phyloP scores from a whole-genome alignment of 2,329 filamentous ascomycete species.

The Fusarium armeniacum region DNA sequence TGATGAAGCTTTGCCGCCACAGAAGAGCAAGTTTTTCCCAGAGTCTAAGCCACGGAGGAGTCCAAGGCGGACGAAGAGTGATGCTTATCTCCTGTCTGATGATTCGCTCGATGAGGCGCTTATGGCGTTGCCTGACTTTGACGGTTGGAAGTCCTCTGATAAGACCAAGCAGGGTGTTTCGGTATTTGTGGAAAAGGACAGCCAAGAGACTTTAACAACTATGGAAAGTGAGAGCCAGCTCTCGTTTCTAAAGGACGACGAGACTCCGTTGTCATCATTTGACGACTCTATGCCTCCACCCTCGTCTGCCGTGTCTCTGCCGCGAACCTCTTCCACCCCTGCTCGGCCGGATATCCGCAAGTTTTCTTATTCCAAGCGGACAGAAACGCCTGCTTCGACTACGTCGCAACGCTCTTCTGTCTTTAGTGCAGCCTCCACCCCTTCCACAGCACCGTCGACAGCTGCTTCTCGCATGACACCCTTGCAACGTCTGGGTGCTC shows the following conservation, averaged over 20 bases:
- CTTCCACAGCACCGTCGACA: slow-evolving; percentile 61
- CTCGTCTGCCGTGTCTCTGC: slow-evolving; percentile 36
- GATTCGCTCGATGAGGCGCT: slow-evolving; percentile 70
- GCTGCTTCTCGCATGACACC: slow-evolving; percentile 64
- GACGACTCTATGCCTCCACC: slow-evolving; percentile 52
- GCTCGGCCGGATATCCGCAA: slow-evolving; percentile 52
- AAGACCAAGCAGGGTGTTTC: slow-evolving; percentile 57
- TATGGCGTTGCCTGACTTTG: slow-evolving; percentile 64
- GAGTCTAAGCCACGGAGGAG: slow-evolving; percentile 47
- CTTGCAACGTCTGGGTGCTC: slow-evolving; percentile 66
- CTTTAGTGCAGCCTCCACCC: slow-evolving; percentile 55
- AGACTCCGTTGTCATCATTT: slow-evolving; percentile 44
- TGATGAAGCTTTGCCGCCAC: slow-evolving; percentile 54
- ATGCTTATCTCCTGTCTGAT: slow-evolving; percentile 66
- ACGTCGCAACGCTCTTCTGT: slow-evolving; percentile 55
- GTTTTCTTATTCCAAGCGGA: slow-evolving; percentile 53
- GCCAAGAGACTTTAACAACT: slow-evolving; percentile 44
- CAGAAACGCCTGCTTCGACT: slow-evolving; percentile 55
- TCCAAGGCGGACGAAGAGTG: slow-evolving; percentile 53
- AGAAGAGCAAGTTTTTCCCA: slow-evolving; percentile 70
- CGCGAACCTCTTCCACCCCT: slow-evolving; percentile 50
- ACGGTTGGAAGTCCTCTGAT: slow-evolving; percentile 60
- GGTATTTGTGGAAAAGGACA: slow-evolving; percentile 62
- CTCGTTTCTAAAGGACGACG: slow-evolving; percentile 39
- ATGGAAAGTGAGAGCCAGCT: slow-evolving; percentile 44